A percentile compares a stretch with the other conserved stretches of the same genome.
phyloP scores from a whole-genome alignment of 768 basidiomycete species.

The Serendipita sp. region DNA sequence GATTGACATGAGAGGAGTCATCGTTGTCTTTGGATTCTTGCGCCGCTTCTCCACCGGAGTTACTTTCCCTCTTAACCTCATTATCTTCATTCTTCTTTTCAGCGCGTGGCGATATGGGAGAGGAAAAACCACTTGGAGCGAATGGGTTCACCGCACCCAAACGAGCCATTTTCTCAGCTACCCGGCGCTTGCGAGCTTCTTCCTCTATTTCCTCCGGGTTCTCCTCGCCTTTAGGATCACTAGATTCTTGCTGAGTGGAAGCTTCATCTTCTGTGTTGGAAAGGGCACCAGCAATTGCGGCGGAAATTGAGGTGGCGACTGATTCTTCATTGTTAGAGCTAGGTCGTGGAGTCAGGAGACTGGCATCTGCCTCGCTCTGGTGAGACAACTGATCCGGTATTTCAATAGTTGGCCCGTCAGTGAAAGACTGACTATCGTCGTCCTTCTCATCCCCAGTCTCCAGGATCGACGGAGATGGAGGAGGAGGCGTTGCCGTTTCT shows the following conservation, averaged over 20 bases:
- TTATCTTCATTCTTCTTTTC: background rate
- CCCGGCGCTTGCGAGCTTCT: constrained; percentile 35
- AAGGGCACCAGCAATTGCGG: background rate
- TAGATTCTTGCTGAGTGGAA: background rate
- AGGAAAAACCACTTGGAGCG: constrained; percentile 14
- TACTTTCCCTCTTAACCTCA: background rate
- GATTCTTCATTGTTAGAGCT: too few species aligned
- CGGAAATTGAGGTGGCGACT: too few species aligned
- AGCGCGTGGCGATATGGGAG: background rate
- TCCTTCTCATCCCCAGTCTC: background rate
- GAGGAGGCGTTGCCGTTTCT: constrained; percentile 9
- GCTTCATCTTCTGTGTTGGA: background rate
- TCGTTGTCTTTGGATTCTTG: too few species aligned
- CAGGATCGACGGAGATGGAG: background rate
- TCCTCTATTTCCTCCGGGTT: constrained; percentile 28
- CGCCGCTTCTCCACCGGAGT: background rate
- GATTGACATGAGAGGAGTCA: background rate
- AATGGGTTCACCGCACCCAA: constrained; percentile 49
- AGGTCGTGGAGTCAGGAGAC: too few species aligned
- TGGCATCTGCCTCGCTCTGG: too few species aligned
- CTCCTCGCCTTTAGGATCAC: background rate
- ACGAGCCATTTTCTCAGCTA: constrained; percentile 43
- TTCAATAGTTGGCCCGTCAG: background rate
- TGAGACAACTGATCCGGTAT: background rate
- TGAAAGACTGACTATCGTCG: background rate